Evolutionary conservation across 306 rosid genomes (phyloP).

Genomic region (Vachellia collinsii): DNA sequence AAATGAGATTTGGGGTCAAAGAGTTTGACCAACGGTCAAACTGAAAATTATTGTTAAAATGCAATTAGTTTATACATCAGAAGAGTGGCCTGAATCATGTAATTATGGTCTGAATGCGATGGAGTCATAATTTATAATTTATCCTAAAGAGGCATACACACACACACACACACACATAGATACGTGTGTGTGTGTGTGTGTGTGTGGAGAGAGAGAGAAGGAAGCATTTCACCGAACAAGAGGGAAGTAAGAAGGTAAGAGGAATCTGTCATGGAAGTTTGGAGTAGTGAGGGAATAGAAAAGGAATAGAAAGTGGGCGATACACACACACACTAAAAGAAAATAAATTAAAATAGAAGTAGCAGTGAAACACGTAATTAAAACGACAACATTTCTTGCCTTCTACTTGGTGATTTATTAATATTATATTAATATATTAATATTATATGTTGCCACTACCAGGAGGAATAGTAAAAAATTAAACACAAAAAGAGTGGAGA

Average conservation of each 20-base stretch:
- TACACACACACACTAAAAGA: not conserved
- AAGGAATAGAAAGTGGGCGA: constrained; percentile 47
- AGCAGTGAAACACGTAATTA: constrained; percentile 36
- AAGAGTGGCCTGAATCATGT: not conserved
- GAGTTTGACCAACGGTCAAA: not conserved
- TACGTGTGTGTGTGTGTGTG: too few relatives aligned
- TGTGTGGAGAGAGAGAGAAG: not conserved
- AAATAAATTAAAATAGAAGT: constrained; percentile 44
- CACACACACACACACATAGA: too few relatives aligned
- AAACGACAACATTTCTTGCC: constrained; percentile 43
- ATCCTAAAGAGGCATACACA: not conserved
- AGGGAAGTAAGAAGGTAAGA: not conserved
- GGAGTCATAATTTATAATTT: not conserved
- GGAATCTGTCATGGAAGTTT: constrained; percentile 60
- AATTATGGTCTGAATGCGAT: constrained; percentile 11
- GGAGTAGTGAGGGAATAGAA: constrained; percentile 51
- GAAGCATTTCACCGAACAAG: not conserved
- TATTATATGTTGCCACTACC: not conserved
- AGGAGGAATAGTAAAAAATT: not conserved
- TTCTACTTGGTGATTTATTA: not conserved
- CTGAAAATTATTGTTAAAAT: not conserved
- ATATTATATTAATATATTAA: not conserved
- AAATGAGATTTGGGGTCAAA: not conserved
- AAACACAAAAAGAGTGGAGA: constrained; percentile 30
- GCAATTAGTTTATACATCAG: not conserved